Conservation (phyloP, 306 rosid species). For the Pterocarpus macrocarpus region DNA sequence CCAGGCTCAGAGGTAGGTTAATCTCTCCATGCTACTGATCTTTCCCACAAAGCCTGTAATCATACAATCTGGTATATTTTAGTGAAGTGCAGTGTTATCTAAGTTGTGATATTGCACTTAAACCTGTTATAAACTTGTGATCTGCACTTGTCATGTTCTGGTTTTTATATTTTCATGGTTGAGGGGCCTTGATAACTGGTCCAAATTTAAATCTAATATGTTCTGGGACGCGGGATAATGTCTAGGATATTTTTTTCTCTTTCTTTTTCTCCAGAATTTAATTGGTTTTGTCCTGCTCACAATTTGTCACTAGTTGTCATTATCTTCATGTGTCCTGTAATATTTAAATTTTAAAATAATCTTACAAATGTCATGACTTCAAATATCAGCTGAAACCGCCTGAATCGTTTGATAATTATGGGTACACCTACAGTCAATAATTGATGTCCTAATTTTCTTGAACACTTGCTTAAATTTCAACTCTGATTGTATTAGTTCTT, state of each 20-base stretch:
- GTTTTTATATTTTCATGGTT: neutral
- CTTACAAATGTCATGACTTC: neutral
- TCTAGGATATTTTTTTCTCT: slow-evolving; percentile 5
- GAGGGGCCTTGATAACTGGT: neutral
- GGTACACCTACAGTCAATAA: neutral
- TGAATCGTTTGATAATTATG: neutral
- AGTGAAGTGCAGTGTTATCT: neutral
- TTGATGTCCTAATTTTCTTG: neutral
- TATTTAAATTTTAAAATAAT: neutral
- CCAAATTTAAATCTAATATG: neutral
- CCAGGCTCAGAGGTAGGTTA: slow-evolving; percentile 88
- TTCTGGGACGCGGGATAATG: neutral
- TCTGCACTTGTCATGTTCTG: slow-evolving; percentile 16
- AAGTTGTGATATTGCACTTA: neutral
- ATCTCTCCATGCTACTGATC: slow-evolving; percentile 20
- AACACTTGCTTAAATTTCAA: neutral
- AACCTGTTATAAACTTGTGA: slow-evolving; percentile 10
- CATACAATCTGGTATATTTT: neutral
- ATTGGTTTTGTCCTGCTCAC: slow-evolving; percentile 4
- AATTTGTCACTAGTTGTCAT: neutral
- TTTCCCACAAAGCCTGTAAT: slow-evolving; percentile 1
- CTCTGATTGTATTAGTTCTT: slow-evolving; percentile 1
- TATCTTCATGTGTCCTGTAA: neutral
- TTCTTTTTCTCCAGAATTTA: neutral
- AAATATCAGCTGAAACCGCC: slow-evolving; percentile 18